phyloP scores from a whole-genome alignment of 345 rosid genomes.

The Eucalyptus dawsonii region DNA sequence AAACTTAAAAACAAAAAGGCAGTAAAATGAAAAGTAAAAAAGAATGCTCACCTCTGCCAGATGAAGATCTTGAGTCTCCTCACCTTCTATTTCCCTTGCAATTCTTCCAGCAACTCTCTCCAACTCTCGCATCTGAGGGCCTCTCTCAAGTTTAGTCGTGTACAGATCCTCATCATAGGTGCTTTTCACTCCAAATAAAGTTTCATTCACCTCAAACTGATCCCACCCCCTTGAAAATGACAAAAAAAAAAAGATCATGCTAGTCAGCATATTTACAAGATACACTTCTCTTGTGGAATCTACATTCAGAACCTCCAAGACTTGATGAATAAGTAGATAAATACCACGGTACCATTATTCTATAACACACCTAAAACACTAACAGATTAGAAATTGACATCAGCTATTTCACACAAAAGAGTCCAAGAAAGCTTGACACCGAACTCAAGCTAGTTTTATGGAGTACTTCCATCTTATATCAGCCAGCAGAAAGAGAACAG shows the following conservation, averaged over 20 bases:
- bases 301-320: not conserved
- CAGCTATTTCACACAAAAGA: not conserved
- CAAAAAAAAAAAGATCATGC: not conserved
- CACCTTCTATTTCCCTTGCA: conserved; percentile 91
- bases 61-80: conserved; percentile 77
- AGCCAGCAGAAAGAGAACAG: not conserved
- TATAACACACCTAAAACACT: not conserved
- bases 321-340: not conserved
- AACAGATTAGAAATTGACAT: not conserved
- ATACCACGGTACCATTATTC: not conserved
- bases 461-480: not conserved
- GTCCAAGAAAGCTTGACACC: not conserved
- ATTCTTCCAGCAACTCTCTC: conserved; percentile 78
- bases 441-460: not conserved
- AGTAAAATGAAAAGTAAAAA: not conserved
- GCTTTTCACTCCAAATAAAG: conserved; percentile 78
- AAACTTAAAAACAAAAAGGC: not conserved
- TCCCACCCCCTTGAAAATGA: conserved; percentile 52
- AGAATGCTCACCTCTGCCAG: conserved; percentile 65
- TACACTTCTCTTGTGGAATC: not conserved
- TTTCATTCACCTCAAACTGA: conserved; percentile 73
- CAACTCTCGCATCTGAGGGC: conserved; percentile 39
- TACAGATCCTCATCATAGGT: conserved; percentile 87
- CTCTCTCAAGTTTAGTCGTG: conserved; percentile 76
- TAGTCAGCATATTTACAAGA: not conserved